phyloP scores from a whole-genome alignment of 1,139 yeast genomes.

The Meyerozyma carpophila region DNA sequence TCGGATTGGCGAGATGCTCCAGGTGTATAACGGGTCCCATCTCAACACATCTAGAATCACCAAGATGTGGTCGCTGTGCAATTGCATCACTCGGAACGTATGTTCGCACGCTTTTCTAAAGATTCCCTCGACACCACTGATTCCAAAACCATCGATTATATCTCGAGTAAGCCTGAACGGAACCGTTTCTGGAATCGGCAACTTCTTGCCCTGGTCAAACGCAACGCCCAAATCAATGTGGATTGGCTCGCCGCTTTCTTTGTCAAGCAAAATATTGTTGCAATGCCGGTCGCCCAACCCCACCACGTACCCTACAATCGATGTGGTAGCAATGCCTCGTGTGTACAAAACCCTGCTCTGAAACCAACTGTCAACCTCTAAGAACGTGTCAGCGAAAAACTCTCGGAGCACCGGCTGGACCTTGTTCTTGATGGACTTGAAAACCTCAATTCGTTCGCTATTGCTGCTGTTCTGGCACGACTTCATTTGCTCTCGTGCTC shows the following conservation, averaged over 20 bases:
- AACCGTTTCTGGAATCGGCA: constrained; percentile 87
- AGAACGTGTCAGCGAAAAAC: constrained; percentile 68
- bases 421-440: constrained; percentile 40
- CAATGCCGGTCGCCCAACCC: constrained; percentile 97
- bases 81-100: constrained; percentile 63
- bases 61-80: constrained; percentile 62
- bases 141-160: constrained; percentile 88
- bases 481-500: constrained; percentile 66
- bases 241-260: constrained; percentile 77
- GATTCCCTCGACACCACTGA: constrained; percentile 72
- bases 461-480: constrained; percentile 44
- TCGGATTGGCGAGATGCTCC: constrained; percentile 76
- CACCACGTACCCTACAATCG: constrained; percentile 79
- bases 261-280: constrained; percentile 82
- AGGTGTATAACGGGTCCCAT: constrained; percentile 89
- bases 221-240: constrained; percentile 97
- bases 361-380: constrained; percentile 71
- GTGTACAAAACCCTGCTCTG: constrained; percentile 59
- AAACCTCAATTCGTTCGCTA: constrained; percentile 46
- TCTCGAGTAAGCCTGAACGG: constrained; percentile 92
- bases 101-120: constrained; percentile 71
- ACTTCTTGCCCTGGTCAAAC: constrained; percentile 81
- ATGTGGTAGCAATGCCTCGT: constrained; percentile 76
- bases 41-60: constrained; percentile 81
- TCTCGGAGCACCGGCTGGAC: constrained; percentile 64